Base-by-base conservation (phyloP, 1,284 basidiomycete genomes). In the Pseudozyma sp. region DNA sequence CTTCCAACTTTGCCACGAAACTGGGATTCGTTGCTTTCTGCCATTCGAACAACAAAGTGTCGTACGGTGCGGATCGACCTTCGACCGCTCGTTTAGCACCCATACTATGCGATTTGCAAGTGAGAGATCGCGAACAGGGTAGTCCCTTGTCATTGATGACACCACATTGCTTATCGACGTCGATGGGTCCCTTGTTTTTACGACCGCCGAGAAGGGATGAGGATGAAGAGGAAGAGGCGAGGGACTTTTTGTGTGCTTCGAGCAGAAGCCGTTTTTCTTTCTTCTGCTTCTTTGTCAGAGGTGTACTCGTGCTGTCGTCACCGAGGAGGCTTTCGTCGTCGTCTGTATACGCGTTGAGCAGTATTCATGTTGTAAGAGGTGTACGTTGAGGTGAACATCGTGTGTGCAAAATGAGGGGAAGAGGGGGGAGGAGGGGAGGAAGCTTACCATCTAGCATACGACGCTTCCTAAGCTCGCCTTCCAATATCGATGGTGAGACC, bases 51-150 rank as follows among this genome's bases (percentile, higher is more conserved):
- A 83, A 64, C 11, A 99, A 89, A 59, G 92, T 91, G 81, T 98
- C 95, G 85, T 95, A 99, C 1, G 87, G 86, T 52, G 91, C 90
- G 0, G 93, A 93, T 10, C 97, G 92, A 35, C 94, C 94, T 75
- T 90, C 89, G 0, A 99, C 95, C 8, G 93, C 89, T 19, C 97
- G 92, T 85, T 99, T 99, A 31, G 94, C 93, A 36, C 94, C 94
- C 92, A 99, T 97, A 1, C 93, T 92, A 85, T 99, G 96, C 5
- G 96, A 95, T 86, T 99, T 99, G 88, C 96, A 99, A 0, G 96
- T 98, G 40, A 99, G 89, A 13, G 94, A 95, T 44, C 96, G 93
- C n/a, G 94, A 94, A 85, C 96, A 99, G 0, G 93, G 94, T 11
- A 94, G 87, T 49, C 90, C 90, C 85, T 97, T 97, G 87, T 97